Percentiles rank a stretch among this genome's conserved stretches.
Evolutionary conservation across 257 asterid genomes (phyloP).

Genomic region (Fraxinus excelsior): DNA sequence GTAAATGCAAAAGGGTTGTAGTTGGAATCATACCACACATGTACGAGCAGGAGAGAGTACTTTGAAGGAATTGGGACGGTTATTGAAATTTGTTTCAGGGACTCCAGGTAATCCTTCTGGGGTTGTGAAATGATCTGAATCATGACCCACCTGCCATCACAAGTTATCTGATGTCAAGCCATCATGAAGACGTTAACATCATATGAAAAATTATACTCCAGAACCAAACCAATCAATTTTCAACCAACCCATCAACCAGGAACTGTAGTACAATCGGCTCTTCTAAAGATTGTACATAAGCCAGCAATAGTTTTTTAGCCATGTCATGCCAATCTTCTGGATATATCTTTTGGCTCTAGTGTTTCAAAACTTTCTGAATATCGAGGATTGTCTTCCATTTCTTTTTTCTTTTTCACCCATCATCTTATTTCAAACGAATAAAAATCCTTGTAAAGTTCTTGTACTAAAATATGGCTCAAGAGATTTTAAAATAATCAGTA

Average conservation of each 20-base stretch:
- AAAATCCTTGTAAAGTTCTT: neutral
- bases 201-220: neutral
- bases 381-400: neutral
- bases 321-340: neutral
- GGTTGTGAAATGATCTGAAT: conserved; percentile 83
- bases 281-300: neutral
- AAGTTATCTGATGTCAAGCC: conserved; percentile 9
- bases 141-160: conserved; percentile 66
- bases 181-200: neutral
- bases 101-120: conserved; percentile 97
- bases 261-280: neutral
- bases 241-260: neutral
- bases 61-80: conserved; percentile 90
- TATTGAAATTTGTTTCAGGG: conserved; percentile 87
- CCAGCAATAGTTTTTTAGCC: neutral
- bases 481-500: neutral
- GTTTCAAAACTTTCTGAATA: neutral
- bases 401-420: neutral
- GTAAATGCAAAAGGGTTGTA: neutral
- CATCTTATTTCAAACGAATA: neutral
- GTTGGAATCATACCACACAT: conserved; percentile 65
- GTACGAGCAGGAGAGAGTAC: conserved; percentile 87
- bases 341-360: neutral
- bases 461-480: neutral
- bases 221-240: conserved; percentile 1